Percentiles rank a stretch among this genome's conserved stretches.
phyloP scores from a whole-genome alignment of 2,329 filamentous ascomycete genomes.

The Claviceps quebecensis region DNA sequence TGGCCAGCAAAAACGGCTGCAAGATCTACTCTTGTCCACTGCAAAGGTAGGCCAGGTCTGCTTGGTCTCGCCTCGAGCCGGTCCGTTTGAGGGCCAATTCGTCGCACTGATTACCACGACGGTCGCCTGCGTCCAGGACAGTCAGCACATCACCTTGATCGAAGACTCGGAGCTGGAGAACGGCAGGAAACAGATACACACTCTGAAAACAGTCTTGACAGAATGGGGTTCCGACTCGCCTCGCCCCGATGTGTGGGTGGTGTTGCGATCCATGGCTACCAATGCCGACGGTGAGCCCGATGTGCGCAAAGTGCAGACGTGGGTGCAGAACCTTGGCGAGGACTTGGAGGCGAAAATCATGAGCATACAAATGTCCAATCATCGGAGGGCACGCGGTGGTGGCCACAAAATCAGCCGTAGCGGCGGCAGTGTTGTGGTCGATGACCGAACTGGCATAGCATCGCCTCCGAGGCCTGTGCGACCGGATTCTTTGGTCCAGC shows the following conservation, averaged over 20 bases:
- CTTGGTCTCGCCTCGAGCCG: conserved; percentile 33
- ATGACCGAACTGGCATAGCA: conserved; percentile 14
- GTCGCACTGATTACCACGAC: conserved; percentile 32
- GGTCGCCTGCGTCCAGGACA: conserved; percentile 6
- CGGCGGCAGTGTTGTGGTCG: neutral
- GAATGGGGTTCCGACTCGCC: conserved; percentile 19
- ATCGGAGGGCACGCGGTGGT: conserved; percentile 10
- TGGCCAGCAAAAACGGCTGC: conserved; percentile 10
- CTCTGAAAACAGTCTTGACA: conserved; percentile 25
- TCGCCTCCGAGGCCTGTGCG: neutral
- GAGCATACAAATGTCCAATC: conserved; percentile 29
- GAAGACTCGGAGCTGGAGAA: conserved; percentile 23
- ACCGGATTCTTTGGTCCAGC: conserved; percentile 5
- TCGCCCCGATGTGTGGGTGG: conserved; percentile 34
- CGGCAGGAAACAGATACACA: conserved; percentile 27
- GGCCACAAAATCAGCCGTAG: neutral
- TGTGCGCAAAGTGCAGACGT: conserved; percentile 33
- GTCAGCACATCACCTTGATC: conserved; percentile 18
- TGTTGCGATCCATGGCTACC: conserved; percentile 31
- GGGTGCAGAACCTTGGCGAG: conserved; percentile 39
- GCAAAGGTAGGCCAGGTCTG: conserved; percentile 26
- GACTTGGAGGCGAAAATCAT: conserved; percentile 31
- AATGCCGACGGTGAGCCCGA: conserved; percentile 25
- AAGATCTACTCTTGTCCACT: conserved; percentile 26
- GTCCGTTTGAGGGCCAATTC: conserved; percentile 34